Conservation (phyloP, 495 filamentous ascomycete genomes). For the Podospora pseudoanserina region DNA sequence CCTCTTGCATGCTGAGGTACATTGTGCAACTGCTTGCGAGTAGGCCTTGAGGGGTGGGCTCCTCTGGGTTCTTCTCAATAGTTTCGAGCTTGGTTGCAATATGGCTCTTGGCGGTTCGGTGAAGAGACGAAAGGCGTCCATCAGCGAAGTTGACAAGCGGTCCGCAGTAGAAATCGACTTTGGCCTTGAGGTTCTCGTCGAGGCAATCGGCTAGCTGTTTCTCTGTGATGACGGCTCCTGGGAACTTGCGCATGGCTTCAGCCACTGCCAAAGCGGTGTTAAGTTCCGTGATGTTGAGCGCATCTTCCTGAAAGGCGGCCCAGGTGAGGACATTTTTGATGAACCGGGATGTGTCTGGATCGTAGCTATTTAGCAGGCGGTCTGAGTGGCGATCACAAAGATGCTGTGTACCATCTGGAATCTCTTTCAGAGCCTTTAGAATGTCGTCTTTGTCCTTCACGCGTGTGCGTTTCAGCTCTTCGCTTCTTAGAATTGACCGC, state of each 20-base stretch:
- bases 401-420: neutral
- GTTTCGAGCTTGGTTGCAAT: neutral
- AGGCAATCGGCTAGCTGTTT: neutral
- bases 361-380: neutral
- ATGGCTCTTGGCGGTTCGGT: neutral
- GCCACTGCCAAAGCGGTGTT: neutral
- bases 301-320: neutral
- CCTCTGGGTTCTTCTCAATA: neutral
- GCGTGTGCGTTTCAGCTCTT: neutral
- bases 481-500: neutral
- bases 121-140: neutral
- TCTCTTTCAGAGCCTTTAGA: neutral
- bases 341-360: neutral
- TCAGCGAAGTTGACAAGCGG: neutral
- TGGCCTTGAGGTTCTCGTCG: neutral
- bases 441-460: neutral
- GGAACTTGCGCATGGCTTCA: neutral
- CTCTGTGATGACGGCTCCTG: neutral
- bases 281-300: neutral
- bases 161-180: neutral
- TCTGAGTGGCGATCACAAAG: neutral
- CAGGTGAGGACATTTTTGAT: neutral
- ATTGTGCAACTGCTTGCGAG: neutral
- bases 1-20: neutral
- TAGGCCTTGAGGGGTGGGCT: neutral